Conservation (phyloP, 140 eudicot genomes). For the Bidens hawaiensis region DNA sequence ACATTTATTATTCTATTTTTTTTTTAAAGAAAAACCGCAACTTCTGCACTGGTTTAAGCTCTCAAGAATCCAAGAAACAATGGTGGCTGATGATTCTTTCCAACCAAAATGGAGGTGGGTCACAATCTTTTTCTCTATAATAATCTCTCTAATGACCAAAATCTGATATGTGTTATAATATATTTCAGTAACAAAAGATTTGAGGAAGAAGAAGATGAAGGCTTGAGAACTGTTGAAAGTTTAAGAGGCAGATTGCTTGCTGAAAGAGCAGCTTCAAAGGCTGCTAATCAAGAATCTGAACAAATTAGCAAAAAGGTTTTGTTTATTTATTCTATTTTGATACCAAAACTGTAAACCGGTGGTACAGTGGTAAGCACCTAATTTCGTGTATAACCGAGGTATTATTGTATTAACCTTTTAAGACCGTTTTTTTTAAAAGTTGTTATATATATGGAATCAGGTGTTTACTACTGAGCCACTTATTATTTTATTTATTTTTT, state of each 20-base stretch:
- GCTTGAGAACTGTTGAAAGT: slow-evolving; percentile 62
- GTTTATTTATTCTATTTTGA: neutral
- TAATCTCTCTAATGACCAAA: slow-evolving; percentile 8
- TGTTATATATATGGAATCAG: no score
- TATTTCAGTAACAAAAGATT: slow-evolving; percentile 42
- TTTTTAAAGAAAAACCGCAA: neutral
- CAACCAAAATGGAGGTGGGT: slow-evolving; percentile 52
- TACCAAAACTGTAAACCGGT: no score
- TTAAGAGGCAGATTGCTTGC: slow-evolving; percentile 92
- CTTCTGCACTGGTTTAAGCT: slow-evolving; percentile 2
- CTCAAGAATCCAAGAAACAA: slow-evolving; percentile 12
- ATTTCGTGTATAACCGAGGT: no score
- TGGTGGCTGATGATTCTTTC: slow-evolving; percentile 30
- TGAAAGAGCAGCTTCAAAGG: slow-evolving; percentile 82
- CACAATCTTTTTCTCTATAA: slow-evolving; percentile 15
- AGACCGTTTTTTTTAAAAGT: no score
- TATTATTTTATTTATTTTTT: no score
- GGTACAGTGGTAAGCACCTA: no score
- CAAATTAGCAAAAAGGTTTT: slow-evolving; percentile 56
- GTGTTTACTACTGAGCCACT: no score
- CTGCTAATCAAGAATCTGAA: slow-evolving; percentile 65
- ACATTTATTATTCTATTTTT: no score
- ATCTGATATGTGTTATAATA: slow-evolving; percentile 24
- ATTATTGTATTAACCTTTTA: no score
- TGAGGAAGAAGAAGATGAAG: slow-evolving; percentile 52